Evolutionary conservation across 345 rosid species (phyloP).

Genomic region (Eutrema yunnanense): DNA sequence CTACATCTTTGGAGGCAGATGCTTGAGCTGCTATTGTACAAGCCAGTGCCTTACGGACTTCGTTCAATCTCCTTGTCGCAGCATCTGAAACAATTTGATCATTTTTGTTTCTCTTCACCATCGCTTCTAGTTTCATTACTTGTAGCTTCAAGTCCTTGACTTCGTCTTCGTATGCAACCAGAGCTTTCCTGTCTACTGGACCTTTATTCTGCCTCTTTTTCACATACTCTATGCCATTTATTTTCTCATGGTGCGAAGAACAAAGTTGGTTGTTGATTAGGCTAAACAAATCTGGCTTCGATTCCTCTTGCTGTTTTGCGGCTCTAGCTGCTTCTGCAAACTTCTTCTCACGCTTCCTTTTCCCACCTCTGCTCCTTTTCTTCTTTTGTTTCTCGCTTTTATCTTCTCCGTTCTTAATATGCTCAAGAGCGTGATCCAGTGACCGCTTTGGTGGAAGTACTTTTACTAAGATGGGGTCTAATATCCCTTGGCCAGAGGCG

Average conservation of each 20-base stretch:
- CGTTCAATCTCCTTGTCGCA: conserved; percentile 63
- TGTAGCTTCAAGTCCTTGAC: conserved; percentile 54
- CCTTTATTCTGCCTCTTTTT: conserved; percentile 44
- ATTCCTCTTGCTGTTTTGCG: conserved; percentile 51
- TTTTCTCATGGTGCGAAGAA: conserved; percentile 34
- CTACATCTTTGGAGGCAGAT: conserved; percentile 65
- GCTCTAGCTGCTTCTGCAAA: conserved; percentile 69
- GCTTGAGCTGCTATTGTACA: conserved; percentile 65
- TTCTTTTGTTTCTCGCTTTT: conserved; percentile 36
- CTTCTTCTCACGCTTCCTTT: conserved; percentile 79
- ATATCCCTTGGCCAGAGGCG: conserved; percentile 78
- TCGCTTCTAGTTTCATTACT: conserved; percentile 65
- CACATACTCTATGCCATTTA: conserved; percentile 24
- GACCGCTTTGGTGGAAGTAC: conserved; percentile 84
- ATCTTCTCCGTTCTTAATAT: conserved; percentile 34
- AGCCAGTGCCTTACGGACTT: conserved; percentile 55
- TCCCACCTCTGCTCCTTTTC: conserved; percentile 90
- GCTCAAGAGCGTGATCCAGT: conserved; percentile 63
- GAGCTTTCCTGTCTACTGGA: conserved; percentile 53
- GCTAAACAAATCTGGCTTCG: conserved; percentile 67
- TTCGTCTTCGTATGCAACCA: conserved; percentile 75
- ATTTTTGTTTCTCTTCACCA: conserved; percentile 70
- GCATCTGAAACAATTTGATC: conserved; percentile 75
- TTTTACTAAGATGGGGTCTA: conserved; percentile 70
- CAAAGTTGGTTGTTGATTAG: conserved; percentile 61